Base-by-base conservation (phyloP, 2,329 filamentous ascomycete species). In the Aureobasidium musti region DNA sequence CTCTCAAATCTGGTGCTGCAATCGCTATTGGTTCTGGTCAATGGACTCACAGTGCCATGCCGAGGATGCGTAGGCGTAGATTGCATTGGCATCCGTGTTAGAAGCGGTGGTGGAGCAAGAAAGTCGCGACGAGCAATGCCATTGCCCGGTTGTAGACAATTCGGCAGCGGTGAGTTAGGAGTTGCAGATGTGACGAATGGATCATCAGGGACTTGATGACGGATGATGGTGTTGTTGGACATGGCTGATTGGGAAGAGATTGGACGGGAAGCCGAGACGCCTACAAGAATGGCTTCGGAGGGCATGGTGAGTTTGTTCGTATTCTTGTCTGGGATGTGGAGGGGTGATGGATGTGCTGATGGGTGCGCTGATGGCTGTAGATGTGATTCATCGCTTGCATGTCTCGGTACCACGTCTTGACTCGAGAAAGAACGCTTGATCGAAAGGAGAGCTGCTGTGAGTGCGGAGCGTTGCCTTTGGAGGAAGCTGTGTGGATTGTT, bases 231-330 rank as follows among this genome's bases (percentile, higher is more conserved):
- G 17, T 52, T 39, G 13, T n/a, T 52, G 1, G 45, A 52, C 33
- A 52, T 52, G 21, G 59, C 59, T 45, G 59, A 63, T 8, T 63
- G 45, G 2, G 59, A 45, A 6, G 59, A 63, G 7, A 63, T 52
- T 1, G 59, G 59, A n/a, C 59, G 45, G 4, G 45, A 28, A 1
- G 14, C 59, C 1, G 39, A n/a, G 5, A 26, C 13, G 21, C 59
- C 59, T 21, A 45, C 43, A 10, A 63, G 59, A 14, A 63, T 63
- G 59, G 30, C 45, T 41, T 63, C 59, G 1, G 59, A 63, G 8
- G 59, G 59, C 59, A 63, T 63, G 33, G 59, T 63, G 33, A 63
- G 59, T 41, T 52, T 63, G 14, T 49, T 61, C 21, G 54, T 59
- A 19, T n/a, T 35, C n/a, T 61, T 47, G n/a, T 61, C 28, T 21